Base-by-base conservation (phyloP, 805 yeast genomes). In the Ogataea pini region DNA sequence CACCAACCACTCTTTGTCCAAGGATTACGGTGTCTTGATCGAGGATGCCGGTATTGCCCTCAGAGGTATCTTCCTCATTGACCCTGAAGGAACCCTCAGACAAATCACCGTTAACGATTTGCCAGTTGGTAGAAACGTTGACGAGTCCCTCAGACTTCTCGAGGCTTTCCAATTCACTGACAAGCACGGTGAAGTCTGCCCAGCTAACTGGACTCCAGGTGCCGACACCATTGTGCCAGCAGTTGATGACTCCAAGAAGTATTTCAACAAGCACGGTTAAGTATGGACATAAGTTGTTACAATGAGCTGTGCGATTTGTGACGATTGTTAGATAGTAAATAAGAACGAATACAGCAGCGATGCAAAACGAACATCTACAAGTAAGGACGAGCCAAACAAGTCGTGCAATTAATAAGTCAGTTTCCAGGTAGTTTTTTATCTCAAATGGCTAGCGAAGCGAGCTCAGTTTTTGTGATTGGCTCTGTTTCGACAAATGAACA, bases 91-190 rank as follows among this genome's bases (percentile, higher is more conserved):
- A 65, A 72, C 72, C 63, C 82, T 94, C 65, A 89, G 98, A 86
- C 99, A 94, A 80, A 79, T 86, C 77, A 92, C 98, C 76, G 80
- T 94, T 81, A 94, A 94, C 82, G 98, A 94, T 75, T 86, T 92
- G 72, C 97, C 99, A 72, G 99, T 94, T 62, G 99, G 99, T 73
- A 90, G 99, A 82, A 86, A 88, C 68, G 99, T 94, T 61, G 97
- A 91, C 60, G 99, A 94, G 83, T 86, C 97, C 60, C 80, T 89
- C 70, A 91, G 99, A 85, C 83, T 94, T 70, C 82, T 94, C 57
- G 98, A 94, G 72, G 99, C 97, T 63, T 94, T 94, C 96, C 96
- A 92, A 80, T 94, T 96, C 91, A 88, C 96, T 65, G 98, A 91
- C 75, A 87, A 89, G 80, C 79, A 94, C 84, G 99, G 99, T 78